Base-by-base conservation (phyloP, 2,329 filamentous ascomycete species). In the Cladosporium colombiae region DNA sequence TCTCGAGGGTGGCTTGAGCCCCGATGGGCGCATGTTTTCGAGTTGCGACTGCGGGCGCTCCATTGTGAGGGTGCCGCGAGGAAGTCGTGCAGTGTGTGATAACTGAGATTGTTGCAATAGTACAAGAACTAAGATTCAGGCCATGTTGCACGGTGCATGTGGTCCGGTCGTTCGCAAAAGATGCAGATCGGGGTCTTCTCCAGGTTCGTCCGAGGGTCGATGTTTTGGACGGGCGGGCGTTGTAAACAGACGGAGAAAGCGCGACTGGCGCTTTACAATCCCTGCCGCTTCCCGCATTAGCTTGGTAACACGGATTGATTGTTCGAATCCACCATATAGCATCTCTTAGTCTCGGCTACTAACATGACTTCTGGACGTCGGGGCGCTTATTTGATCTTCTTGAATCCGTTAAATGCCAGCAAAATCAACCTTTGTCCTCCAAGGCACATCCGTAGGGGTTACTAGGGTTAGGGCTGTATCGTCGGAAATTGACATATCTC, bases 1-100 rank as follows among this genome's bases (percentile, higher is more conserved):
- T 60, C 69, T 71, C 50, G 74, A 74, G 16, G 73, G 74, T 57
- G 66, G 72, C 65, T 74, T 75, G 52, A 75, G 59, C 8, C 72
- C 74, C n/a, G 72, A 73, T 11, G 74, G 74, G 23, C 74, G 70
- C 59, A 70, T 67, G 65, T 75, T 76, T 68, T 76, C 74, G 52
- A 74, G 61, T 63, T 73, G 72, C 52, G 72, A 75, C 31, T 66
- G 57, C 21, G 72, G 69, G 8, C 73, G 72, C 27, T 76, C 74
- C 74, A 76, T 76, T 58, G 46, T 21, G 35, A 49, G 11, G 44
- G n/a, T 11, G 11, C 25, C 25, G 16, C 40, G 31, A 7, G 33
- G 50, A 44, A 29, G 23, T 6, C 52, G 61, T 7, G 61, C 50
- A 27, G 55, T 56, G 61, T 44, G 55, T 7, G 49, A 56, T 52